Conservation (phyloP, 2,329 filamentous ascomycete genomes). For the Aureobasidium sp. region DNA sequence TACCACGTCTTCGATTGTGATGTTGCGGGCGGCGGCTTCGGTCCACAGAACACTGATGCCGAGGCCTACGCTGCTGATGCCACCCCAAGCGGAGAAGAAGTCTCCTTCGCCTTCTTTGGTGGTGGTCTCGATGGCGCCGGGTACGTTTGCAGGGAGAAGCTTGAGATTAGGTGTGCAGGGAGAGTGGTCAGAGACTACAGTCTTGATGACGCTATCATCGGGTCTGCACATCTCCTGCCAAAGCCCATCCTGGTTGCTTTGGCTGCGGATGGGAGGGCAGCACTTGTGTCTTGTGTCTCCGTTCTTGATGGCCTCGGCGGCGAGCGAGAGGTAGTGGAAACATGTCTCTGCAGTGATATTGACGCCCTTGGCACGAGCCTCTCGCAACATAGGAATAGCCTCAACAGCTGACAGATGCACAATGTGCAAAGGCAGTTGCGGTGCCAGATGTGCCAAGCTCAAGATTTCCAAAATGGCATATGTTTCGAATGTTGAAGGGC, state of each 20-base stretch:
- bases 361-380: slow-evolving; percentile 64
- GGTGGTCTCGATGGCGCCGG: slow-evolving; percentile 31
- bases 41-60: slow-evolving; percentile 88
- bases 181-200: slow-evolving; percentile 90
- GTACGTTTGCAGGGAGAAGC: slow-evolving; percentile 68
- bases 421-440: slow-evolving; percentile 80
- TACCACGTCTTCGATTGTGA: slow-evolving; percentile 69
- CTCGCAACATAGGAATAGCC: slow-evolving; percentile 45
- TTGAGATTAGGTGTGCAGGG: slow-evolving; percentile 95
- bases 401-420: slow-evolving; percentile 68
- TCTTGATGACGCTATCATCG: slow-evolving; percentile 77
- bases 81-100: slow-evolving; percentile 95
- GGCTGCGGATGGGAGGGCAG: slow-evolving; percentile 81
- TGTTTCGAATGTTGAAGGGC: slow-evolving; percentile 83
- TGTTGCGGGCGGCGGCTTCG: slow-evolving; percentile 50
- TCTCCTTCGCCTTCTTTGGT: slow-evolving; percentile 54
- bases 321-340: slow-evolving; percentile 86
- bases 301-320: slow-evolving; percentile 71
- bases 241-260: slow-evolving; percentile 73
- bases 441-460: slow-evolving; percentile 70
- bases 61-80: slow-evolving; percentile 87
- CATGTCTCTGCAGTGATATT: slow-evolving; percentile 92
- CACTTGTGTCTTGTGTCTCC: slow-evolving; percentile 93
- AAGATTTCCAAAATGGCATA: slow-evolving; percentile 85
- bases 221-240: slow-evolving; percentile 67